phyloP scores from a whole-genome alignment of 2,329 filamentous ascomycete species.

The Didymella segeticola region DNA sequence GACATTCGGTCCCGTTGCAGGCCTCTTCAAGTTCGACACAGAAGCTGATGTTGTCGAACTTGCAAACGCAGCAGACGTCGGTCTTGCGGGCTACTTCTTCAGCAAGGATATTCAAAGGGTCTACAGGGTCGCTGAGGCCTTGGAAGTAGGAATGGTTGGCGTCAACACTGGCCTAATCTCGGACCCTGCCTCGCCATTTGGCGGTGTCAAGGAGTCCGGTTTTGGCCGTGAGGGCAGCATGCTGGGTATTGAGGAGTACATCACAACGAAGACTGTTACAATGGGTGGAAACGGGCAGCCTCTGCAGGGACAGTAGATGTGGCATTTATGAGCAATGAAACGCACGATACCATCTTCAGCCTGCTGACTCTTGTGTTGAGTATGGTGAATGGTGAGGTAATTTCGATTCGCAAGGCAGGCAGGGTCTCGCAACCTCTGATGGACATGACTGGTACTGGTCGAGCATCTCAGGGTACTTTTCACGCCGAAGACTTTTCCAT shows the following conservation, averaged over 20 bases:
- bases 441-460: background rate
- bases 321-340: background rate
- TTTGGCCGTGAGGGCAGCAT: slow-evolving; percentile 60
- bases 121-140: slow-evolving; percentile 67
- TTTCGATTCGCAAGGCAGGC: background rate
- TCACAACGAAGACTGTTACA: slow-evolving; percentile 56
- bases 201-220: slow-evolving; percentile 58
- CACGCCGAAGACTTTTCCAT: background rate
- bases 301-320: slow-evolving; percentile 54
- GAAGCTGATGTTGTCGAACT: slow-evolving; percentile 86
- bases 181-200: slow-evolving; percentile 57
- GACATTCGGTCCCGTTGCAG: slow-evolving; percentile 94
- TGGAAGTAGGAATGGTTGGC: slow-evolving; percentile 88
- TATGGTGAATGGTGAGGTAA: background rate
- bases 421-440: background rate
- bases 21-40: slow-evolving; percentile 84
- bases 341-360: background rate
- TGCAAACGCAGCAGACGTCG: slow-evolving; percentile 84
- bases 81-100: slow-evolving; percentile 94
- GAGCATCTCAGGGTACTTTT: background rate
- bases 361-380: background rate
- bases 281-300: slow-evolving; percentile 68
- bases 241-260: slow-evolving; percentile 59
- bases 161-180: slow-evolving; percentile 60
- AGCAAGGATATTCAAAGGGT: slow-evolving; percentile 65